These are phyloP conservation scores for Solanum aculeatissimum DNA, from an alignment of 305 asterid species.

Conservation along the genomic window DNA sequence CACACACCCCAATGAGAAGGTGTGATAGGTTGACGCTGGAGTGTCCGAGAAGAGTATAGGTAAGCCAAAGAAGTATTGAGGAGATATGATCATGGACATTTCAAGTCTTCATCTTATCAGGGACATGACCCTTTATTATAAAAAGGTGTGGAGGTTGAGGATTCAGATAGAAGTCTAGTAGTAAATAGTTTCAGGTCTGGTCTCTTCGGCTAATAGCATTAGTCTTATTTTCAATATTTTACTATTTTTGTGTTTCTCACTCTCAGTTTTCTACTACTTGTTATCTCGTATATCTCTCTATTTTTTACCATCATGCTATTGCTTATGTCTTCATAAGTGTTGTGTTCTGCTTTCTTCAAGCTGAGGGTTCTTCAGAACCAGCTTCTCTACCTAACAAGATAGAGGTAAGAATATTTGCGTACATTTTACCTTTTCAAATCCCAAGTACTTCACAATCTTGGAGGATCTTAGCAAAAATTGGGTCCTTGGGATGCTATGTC, in stretches of 20 bases:
- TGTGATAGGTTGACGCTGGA: background rate
- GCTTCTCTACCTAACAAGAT: too few relatives aligned
- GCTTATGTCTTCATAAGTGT: background rate
- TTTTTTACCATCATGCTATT: background rate
- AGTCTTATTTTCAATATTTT: background rate
- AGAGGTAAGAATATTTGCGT: background rate
- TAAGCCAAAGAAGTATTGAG: background rate
- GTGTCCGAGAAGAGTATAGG: fast-evolving
- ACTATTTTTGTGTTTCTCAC: background rate
- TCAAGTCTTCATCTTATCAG: too few relatives aligned
- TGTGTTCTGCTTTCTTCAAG: background rate
- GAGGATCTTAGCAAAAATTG: background rate
- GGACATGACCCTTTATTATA: too few relatives aligned
- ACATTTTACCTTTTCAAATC: background rate
- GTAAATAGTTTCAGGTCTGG: background rate
- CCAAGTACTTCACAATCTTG: background rate
- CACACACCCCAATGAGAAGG: background rate
- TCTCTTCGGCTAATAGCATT: background rate
- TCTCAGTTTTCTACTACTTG: background rate
- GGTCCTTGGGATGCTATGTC: background rate
- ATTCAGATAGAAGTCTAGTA: background rate
- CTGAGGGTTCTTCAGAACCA: background rate
- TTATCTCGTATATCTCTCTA: background rate
- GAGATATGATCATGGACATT: background rate
- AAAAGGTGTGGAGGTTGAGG: background rate